A percentile compares a stretch with the other conserved stretches of the same genome.
Evolutionary conservation across 163 green algal genomes (phyloP).

Genomic region (Dunaliella salina): DNA sequence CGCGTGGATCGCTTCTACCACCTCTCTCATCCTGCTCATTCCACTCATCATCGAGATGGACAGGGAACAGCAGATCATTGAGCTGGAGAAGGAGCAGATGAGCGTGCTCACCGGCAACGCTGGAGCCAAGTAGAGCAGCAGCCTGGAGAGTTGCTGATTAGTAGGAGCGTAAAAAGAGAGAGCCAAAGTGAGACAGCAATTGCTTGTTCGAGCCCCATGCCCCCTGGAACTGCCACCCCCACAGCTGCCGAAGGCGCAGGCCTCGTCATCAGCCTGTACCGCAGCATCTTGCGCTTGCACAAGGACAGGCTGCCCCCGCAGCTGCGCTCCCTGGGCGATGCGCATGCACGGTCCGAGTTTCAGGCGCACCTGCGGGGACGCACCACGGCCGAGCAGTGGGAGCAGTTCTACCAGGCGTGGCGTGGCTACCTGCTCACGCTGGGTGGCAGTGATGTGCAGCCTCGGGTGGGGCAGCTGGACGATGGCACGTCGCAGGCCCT

Average conservation of each 20-base stretch:
- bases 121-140: background rate
- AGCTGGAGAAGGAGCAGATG: slow-evolving; percentile 91
- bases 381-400: slow-evolving; percentile 61
- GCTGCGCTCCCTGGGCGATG: slow-evolving; percentile 63
- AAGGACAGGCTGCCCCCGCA: slow-evolving; percentile 48
- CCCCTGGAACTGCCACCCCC: background rate
- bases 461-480: background rate
- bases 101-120: slow-evolving; percentile 66
- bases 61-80: slow-evolving; percentile 82
- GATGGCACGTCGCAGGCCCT: slow-evolving; percentile 22
- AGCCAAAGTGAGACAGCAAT: background rate
- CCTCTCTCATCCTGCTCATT: slow-evolving; percentile 85
- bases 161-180: too few relatives aligned
- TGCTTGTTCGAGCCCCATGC: background rate
- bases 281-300: slow-evolving; percentile 60
- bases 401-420: slow-evolving; percentile 69
- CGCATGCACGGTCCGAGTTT: slow-evolving; percentile 65
- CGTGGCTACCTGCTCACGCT: slow-evolving; percentile 57
- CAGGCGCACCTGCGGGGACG: slow-evolving; percentile 51
- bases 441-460: slow-evolving; percentile 3
- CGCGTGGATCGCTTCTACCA: slow-evolving; percentile 85
- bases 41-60: slow-evolving; percentile 97
- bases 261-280: slow-evolving; percentile 44
- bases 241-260: background rate
- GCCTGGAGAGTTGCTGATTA: too few relatives aligned